phyloP scores from a whole-genome alignment of 176 grass and related monocot genomes.

The Miscanthus lutarioriparius region DNA sequence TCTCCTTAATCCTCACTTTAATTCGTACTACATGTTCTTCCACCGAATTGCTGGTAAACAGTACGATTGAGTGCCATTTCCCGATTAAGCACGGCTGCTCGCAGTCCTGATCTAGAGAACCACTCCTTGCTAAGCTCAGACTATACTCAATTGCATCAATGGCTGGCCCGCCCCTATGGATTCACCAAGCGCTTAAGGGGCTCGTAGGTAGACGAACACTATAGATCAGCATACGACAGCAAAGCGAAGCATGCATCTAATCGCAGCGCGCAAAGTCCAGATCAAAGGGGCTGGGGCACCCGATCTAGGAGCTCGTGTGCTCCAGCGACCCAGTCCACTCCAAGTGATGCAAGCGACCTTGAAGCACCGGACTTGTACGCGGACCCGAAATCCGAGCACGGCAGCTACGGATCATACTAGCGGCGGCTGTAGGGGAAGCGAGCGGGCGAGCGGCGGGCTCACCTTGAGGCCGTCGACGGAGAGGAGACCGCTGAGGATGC shows the following conservation, averaged over 20 bases:
- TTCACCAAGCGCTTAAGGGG: not conserved
- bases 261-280: not conserved
- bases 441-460: not conserved
- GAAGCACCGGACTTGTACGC: not conserved
- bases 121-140: not conserved
- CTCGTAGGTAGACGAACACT: not conserved
- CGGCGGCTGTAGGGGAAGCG: not conserved
- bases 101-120: not conserved
- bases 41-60: not conserved
- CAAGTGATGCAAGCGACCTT: not conserved
- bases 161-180: not conserved
- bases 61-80: not conserved
- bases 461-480: conserved; percentile 98
- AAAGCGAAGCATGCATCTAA: not conserved
- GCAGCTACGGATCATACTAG: conserved; percentile 19
- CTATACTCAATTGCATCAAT: not conserved
- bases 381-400: not conserved
- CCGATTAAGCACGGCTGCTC: not conserved
- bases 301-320: conserved; percentile 21
- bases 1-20: not conserved
- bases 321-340: conserved; percentile 15
- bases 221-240: not conserved
- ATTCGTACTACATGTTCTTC: not conserved
- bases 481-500: conserved; percentile 99
- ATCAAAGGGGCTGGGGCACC: conserved; percentile 25